Percentiles rank a stretch among this genome's conserved stretches.
These are phyloP conservation scores for Tillandsia leiboldiana DNA, from an alignment of 176 grass and related monocot species.

Conservation along the genomic window DNA sequence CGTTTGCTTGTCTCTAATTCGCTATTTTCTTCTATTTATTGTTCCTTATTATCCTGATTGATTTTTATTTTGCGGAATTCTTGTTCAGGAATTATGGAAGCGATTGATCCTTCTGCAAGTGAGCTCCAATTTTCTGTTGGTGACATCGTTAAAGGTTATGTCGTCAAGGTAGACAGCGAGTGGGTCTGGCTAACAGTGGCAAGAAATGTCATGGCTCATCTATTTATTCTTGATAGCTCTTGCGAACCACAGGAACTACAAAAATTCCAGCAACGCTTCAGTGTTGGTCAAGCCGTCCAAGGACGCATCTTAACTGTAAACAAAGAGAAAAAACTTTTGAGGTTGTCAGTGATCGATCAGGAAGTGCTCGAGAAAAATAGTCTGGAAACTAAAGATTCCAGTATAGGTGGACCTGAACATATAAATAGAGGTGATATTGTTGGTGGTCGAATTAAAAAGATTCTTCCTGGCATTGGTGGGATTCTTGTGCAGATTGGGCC, in stretches of 20 bases:
- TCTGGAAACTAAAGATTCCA: constrained; percentile 23
- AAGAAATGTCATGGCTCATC: constrained; percentile 61
- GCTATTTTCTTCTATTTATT: constrained; percentile 3
- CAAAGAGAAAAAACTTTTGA: constrained; percentile 62
- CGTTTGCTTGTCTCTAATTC: neutral
- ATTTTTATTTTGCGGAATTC: constrained; percentile 9
- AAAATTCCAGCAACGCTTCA: constrained; percentile 64
- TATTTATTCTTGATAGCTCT: constrained; percentile 94
- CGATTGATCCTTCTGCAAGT: constrained; percentile 13
- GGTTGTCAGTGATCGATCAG: constrained; percentile 36
- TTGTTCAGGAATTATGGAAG: constrained; percentile 31
- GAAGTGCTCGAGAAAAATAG: neutral
- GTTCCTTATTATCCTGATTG: constrained; percentile 16
- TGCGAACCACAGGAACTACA: constrained; percentile 51
- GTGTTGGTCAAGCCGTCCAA: constrained; percentile 52
- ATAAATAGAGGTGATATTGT: constrained; percentile 67
- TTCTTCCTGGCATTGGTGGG: constrained; percentile 84
- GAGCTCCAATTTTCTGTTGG: constrained; percentile 41
- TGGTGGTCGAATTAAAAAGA: constrained; percentile 72
- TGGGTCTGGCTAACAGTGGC: constrained; percentile 84
- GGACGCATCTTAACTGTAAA: constrained; percentile 55
- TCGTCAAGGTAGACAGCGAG: constrained; percentile 75
- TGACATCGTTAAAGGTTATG: constrained; percentile 42
- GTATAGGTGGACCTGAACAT: constrained; percentile 27
- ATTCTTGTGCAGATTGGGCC: constrained; percentile 82